phyloP scores from a whole-genome alignment of 2,329 filamentous ascomycete genomes.

The Neonectria magnoliae region DNA sequence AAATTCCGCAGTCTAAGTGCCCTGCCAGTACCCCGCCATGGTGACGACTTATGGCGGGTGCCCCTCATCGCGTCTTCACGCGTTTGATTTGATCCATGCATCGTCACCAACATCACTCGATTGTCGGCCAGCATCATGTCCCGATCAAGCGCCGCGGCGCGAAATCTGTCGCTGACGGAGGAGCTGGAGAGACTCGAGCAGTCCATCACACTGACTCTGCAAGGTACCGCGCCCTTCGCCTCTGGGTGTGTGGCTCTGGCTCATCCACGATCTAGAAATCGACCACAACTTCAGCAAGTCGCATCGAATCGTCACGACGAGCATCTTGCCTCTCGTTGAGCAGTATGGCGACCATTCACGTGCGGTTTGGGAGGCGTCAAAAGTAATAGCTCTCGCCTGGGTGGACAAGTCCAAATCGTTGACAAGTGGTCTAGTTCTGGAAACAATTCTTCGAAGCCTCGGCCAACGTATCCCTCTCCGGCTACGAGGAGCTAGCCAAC shows the following conservation, averaged over 20 bases:
- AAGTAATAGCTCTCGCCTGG: conserved; percentile 61
- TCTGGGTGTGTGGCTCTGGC: background rate
- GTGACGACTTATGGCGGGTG: conserved; percentile 11
- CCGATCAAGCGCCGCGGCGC: conserved; percentile 57
- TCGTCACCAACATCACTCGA: conserved; percentile 24
- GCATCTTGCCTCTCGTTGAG: conserved; percentile 91
- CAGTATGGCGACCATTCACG: conserved; percentile 94
- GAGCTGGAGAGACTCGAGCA: conserved; percentile 97
- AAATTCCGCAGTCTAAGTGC: background rate
- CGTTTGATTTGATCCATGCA: conserved; percentile 30
- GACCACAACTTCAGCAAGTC: conserved; percentile 98
- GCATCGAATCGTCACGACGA: conserved; percentile 93
- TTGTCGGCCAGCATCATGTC: conserved; percentile 54
- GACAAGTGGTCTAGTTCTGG: conserved; percentile 77
- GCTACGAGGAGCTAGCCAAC: conserved; percentile 85
- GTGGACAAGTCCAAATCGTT: background rate
- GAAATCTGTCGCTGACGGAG: conserved; percentile 83
- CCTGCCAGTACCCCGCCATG: conserved; percentile 27
- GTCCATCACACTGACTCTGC: conserved; percentile 93
- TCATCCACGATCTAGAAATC: conserved; percentile 73
- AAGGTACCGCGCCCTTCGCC: conserved; percentile 67
- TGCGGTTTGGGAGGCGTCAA: conserved; percentile 95
- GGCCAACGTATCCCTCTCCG: conserved; percentile 94
- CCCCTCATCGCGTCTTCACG: conserved; percentile 49
- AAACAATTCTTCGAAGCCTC: conserved; percentile 99